phyloP scores from a whole-genome alignment of 768 basidiomycete species.

The Ramaria sp. region DNA sequence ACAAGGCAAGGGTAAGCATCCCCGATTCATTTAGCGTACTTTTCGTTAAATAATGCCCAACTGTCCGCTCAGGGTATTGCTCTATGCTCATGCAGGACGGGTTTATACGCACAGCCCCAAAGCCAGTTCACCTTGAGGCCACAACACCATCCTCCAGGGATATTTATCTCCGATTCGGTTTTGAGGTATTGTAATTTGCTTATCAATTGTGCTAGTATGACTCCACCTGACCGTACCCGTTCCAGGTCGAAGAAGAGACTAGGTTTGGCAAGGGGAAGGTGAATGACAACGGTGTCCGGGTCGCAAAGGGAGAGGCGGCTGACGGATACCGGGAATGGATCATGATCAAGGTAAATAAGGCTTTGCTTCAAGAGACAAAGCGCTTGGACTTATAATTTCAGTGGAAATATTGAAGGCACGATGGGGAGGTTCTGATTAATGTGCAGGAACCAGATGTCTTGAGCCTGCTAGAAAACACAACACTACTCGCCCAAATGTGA shows the following conservation, averaged over 20 bases:
- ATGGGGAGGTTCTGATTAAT: too few relatives aligned
- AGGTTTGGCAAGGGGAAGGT: constrained; percentile 3
- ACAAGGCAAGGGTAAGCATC: constrained; percentile 12
- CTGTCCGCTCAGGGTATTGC: constrained; percentile 10
- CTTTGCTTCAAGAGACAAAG: too few relatives aligned
- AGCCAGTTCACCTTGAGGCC: constrained; percentile 13
- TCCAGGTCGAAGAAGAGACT: background rate
- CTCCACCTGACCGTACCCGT: background rate
- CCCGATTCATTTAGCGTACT: too few relatives aligned
- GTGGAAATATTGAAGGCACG: too few relatives aligned
- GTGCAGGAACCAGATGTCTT: too few relatives aligned
- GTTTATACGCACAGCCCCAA: constrained; percentile 10
- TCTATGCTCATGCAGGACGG: constrained; percentile 13
- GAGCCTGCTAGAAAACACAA: too few relatives aligned
- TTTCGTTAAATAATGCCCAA: background rate
- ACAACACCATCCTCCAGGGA: constrained; percentile 13
- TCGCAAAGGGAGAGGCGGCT: background rate
- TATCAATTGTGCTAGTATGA: background rate
- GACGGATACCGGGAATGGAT: constrained; percentile 2
- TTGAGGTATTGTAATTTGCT: constrained; percentile 11
- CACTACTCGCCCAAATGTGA: too few relatives aligned
- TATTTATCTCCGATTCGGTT: constrained; percentile 15
- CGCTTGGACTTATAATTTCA: too few relatives aligned
- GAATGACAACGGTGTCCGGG: background rate
- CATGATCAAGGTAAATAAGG: background rate